Conservation (phyloP, 768 basidiomycete genomes). For the Xerocomellus intermedius region DNA sequence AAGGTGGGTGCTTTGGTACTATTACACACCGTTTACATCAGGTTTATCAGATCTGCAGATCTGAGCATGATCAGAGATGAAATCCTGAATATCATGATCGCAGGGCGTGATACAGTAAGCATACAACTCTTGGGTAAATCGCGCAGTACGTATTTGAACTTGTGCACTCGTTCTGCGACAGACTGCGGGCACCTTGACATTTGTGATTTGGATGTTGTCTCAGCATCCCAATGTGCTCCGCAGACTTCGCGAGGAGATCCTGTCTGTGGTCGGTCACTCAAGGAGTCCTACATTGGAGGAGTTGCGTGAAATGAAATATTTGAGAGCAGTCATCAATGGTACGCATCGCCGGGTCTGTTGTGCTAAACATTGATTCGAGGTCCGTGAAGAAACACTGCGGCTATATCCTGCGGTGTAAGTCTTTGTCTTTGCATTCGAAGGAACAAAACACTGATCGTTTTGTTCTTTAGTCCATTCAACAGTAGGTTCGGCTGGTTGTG, state of each 20-base stretch:
- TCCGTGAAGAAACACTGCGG: constrained; percentile 29
- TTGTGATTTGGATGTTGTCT: constrained; percentile 28
- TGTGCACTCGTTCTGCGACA: neutral
- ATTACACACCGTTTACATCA: neutral
- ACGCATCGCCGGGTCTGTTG: neutral
- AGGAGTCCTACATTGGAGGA: constrained; percentile 31
- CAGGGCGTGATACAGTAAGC: constrained; percentile 35
- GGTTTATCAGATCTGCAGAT: constrained; percentile 18
- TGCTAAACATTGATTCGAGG: neutral
- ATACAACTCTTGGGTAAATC: neutral
- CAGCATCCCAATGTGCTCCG: constrained; percentile 29
- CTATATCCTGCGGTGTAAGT: constrained; percentile 35
- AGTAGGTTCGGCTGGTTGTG: constrained; percentile 6
- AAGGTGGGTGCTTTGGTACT: constrained; percentile 19
- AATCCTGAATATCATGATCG: constrained; percentile 38
- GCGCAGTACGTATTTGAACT: neutral
- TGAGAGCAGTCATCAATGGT: constrained; percentile 40
- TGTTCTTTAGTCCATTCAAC: constrained; percentile 24
- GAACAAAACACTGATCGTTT: neutral
- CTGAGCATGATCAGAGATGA: constrained; percentile 34
- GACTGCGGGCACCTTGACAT: constrained; percentile 34
- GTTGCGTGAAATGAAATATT: constrained; percentile 38
- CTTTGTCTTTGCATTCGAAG: neutral
- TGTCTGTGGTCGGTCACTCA: constrained; percentile 26
- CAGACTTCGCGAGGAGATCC: constrained; percentile 33